These are phyloP conservation scores for Stereum hirsutum DNA, from an alignment of 1,284 basidiomycete genomes.

Conservation along the genomic window DNA sequence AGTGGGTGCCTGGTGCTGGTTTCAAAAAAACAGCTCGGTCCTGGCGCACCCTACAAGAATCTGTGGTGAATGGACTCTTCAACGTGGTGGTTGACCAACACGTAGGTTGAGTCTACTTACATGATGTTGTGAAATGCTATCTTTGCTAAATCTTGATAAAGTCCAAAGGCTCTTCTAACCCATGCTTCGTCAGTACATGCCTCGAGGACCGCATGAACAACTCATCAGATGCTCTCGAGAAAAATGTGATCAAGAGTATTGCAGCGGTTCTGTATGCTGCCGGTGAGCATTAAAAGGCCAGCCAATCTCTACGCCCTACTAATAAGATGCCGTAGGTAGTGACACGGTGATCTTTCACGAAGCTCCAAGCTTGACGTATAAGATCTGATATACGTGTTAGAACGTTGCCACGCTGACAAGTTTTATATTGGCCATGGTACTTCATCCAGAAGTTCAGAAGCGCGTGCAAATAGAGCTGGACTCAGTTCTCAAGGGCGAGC, in stretches of 20 bases:
- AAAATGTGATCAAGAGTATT: neutral
- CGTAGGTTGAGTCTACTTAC: neutral
- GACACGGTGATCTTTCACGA: constrained; percentile 1
- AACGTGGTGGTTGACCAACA: neutral
- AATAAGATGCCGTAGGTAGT: neutral
- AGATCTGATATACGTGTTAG: no score
- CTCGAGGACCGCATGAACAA: neutral
- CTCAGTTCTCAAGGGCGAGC: constrained; percentile 22
- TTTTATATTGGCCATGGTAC: constrained; percentile 29
- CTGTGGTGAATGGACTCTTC: constrained; percentile 3
- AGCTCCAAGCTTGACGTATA: constrained; percentile 1
- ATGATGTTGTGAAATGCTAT: no score
- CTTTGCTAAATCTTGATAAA: neutral
- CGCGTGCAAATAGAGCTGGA: constrained; percentile 34
- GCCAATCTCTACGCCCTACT: no score
- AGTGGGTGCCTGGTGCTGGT: constrained; percentile 6
- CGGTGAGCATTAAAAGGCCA: neutral
- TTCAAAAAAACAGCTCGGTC: constrained; percentile 3
- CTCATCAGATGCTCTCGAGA: neutral
- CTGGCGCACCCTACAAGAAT: constrained; percentile 3
- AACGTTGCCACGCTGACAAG: constrained; percentile 31
- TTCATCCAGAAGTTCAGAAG: constrained; percentile 27
- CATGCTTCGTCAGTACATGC: neutral
- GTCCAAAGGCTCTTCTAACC: neutral
- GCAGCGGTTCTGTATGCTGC: neutral